These are phyloP conservation scores for Lachnellula hyalina DNA, from an alignment of 2,329 filamentous ascomycete genomes.

Conservation along the genomic window DNA sequence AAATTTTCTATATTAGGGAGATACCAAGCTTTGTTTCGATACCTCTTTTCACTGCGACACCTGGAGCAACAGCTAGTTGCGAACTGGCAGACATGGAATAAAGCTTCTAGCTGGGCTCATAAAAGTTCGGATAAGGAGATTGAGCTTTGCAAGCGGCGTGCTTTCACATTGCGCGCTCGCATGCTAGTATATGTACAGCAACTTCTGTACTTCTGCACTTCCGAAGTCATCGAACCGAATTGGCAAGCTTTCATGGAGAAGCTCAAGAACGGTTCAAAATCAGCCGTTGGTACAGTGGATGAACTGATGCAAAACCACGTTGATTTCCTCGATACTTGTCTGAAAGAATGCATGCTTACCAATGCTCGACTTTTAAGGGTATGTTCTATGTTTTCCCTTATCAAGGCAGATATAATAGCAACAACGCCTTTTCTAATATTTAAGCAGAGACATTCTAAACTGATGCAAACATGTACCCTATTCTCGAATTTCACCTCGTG, in stretches of 20 bases:
- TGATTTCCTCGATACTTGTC: constrained; percentile 88
- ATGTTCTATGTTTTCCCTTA: constrained; percentile 36
- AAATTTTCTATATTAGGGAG: constrained; percentile 35
- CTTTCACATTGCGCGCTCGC: constrained; percentile 81
- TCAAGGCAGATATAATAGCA: not conserved
- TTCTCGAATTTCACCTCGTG: not conserved
- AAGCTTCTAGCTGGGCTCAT: constrained; percentile 72
- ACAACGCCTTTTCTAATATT: not conserved
- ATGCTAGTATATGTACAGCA: constrained; percentile 97
- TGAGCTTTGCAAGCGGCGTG: constrained; percentile 85
- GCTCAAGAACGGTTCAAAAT: constrained; percentile 47
- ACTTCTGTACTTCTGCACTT: constrained; percentile 87
- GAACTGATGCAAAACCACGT: constrained; percentile 98
- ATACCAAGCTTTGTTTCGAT: constrained; percentile 90
- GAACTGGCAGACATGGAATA: constrained; percentile 83
- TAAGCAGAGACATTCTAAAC: not conserved
- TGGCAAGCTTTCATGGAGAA: constrained; percentile 87
- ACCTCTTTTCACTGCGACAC: constrained; percentile 82
- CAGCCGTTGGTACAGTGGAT: constrained; percentile 67
- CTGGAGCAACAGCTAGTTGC: constrained; percentile 77
- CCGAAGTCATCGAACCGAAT: constrained; percentile 93
- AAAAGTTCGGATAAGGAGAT: constrained; percentile 64
- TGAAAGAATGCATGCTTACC: constrained; percentile 97
- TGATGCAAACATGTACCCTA: not conserved
- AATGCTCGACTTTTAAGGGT: constrained; percentile 89